Base-by-base conservation (phyloP, 108 stramenopile species). In the Nitzschia inconspicua region DNA sequence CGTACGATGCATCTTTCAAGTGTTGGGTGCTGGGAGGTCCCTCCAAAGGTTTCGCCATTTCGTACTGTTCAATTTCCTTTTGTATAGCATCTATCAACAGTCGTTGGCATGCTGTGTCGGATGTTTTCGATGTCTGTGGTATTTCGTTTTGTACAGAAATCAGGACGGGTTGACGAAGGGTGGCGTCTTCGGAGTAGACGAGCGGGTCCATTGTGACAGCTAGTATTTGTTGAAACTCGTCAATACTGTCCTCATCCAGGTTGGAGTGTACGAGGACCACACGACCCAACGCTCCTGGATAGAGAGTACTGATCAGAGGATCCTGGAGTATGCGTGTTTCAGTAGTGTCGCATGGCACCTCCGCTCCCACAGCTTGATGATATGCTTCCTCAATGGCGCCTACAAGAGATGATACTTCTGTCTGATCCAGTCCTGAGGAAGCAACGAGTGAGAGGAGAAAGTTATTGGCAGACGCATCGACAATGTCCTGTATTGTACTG, bases 1-100 rank as follows among this genome's bases (percentile, higher is more conserved):
- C 51, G 29, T 56, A 68, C 20, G 13, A 37, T 1, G 6, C 10
- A 32, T 54, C 20, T 13, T 32, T 23, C 43, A 8, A 5, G 14
- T 25, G 20, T 41, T 22, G 6, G 30, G 10, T 23, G 5, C 37
- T 22, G 16, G 37, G 18, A 13, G 18, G 9, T n/a, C 47, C 19
- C 8, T 56, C 59, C 57, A 73, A 25, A 2, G 64, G 47, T 47
- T 48, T 60, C 57, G 26, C 48, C 60, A 79, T 34, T 57, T 61
- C 77, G 47, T 83, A 82, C 44, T 61, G 59, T 10, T 41, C 42
- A 26, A 43, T 43, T 43, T 36, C 57, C 20, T 43, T 19, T 28
- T 60, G 19, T 28, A 60, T 66, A 28, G 53, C 9, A 11, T 5
- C 4, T 13, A 41, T 30, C 27, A 22, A 10, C 20, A 42, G 4